Evolutionary conservation across 257 asterid genomes (phyloP).

Genomic region (Scutellaria minor): DNA sequence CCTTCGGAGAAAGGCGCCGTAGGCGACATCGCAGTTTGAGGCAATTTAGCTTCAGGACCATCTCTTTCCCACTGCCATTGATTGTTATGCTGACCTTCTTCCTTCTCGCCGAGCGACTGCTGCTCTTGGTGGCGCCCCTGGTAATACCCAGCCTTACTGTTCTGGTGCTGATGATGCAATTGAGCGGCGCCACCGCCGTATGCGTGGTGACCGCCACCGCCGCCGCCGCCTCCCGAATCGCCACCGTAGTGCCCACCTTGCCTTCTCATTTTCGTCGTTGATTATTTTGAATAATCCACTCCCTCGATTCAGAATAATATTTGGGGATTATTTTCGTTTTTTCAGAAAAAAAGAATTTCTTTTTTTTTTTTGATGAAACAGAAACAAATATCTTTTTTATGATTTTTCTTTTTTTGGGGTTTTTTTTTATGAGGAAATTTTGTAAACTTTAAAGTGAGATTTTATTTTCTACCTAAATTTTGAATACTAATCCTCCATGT

Average conservation of each 20-base stretch:
- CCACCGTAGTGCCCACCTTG: constrained; percentile 56
- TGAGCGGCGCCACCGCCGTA: constrained; percentile 49
- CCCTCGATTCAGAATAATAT: constrained; percentile 11
- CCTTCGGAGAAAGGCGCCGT: constrained; percentile 63
- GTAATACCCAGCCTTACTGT: constrained; percentile 47
- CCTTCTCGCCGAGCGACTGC: constrained; percentile 47
- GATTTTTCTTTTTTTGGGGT: too few species aligned
- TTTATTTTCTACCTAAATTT: too few species aligned
- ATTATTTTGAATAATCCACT: neutral
- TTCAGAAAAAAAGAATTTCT: too few species aligned
- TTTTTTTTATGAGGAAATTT: too few species aligned
- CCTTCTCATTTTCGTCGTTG: constrained; percentile 48
- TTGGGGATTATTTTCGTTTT: constrained; percentile 19
- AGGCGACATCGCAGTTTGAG: constrained; percentile 69
- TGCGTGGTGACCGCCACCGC: constrained; percentile 27
- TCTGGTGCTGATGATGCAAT: constrained; percentile 48
- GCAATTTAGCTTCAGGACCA: constrained; percentile 49
- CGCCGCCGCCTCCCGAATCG: constrained; percentile 45
- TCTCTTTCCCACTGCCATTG: constrained; percentile 86
- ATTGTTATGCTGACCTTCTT: constrained; percentile 50
- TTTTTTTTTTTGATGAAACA: too few species aligned
- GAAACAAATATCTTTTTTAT: too few species aligned
- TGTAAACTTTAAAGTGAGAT: too few species aligned
- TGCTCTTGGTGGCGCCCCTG: constrained; percentile 50
- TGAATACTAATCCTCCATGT: too few species aligned